Base-by-base conservation (phyloP, 306 rosid genomes). In the Quercus glauca region DNA sequence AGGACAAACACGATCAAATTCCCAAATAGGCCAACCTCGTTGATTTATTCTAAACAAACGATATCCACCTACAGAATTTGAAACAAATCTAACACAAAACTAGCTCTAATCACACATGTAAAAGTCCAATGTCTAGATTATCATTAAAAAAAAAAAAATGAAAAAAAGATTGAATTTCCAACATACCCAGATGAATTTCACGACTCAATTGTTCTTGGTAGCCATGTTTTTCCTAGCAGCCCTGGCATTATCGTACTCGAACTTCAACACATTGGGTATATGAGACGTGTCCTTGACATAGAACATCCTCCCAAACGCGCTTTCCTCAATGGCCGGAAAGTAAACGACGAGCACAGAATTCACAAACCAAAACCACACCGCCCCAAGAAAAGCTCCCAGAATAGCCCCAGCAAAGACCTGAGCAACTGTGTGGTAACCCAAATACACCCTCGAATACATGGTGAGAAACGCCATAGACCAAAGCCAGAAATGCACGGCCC, bases 321-420 rank as follows among this genome's bases (percentile, higher is more conserved):
- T 95, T 76, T 93, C 97, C 79, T 95, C 99, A 15, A 95, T 90
- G 9, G 67, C 69, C 9, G 93, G 94, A 58, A 90, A 95, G 75
- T 76, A 91, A 1, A 60, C 67, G 13, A 20, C 43, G 55, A 93
- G 74, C 63, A 85, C 78, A 29, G 69, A 67, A 68, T 90, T 87
- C 15, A 96, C 99, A 29, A 96, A 59, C 98, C 96, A 86, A 33
- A 88, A 96, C 99, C 99, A 93, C 41, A 37, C 21, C 0, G 89
- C 97, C 5, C 97, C 99, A 8, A 96, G 90, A 37, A 86, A 74
- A 45, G 71, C 15, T 4, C 99, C 99, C 73, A 96, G 61, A 4
- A 80, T 76, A n/a, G 97, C 88, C 0, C 99, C 99, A 11, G 99
- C 99, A 25, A 89, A 83, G 6, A 93, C 98, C 93, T 96, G 99